Conservation (phyloP, 2,329 filamentous ascomycete species). For the Tolypocladium tropicale region DNA sequence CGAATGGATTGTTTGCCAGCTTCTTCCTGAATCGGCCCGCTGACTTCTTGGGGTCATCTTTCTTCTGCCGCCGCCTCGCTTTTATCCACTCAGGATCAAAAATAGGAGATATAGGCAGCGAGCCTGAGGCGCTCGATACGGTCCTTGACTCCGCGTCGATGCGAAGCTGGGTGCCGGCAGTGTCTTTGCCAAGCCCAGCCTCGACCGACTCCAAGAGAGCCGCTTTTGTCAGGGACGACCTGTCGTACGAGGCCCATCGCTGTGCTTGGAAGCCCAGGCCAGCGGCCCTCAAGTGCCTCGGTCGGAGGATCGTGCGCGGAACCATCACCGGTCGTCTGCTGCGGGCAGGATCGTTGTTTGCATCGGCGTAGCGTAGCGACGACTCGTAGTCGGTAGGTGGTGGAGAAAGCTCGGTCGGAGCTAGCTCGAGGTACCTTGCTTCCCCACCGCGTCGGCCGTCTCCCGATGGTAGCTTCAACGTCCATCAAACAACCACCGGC, state of each 20-base stretch:
- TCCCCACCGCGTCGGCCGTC: neutral
- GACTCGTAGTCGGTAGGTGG: neutral
- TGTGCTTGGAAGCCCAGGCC: conserved; percentile 5
- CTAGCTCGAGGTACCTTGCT: neutral
- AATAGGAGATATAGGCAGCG: conserved; percentile 43
- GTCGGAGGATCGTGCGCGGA: conserved; percentile 11
- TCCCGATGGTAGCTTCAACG: neutral
- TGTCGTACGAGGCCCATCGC: conserved; percentile 24
- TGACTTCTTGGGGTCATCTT: conserved; percentile 19
- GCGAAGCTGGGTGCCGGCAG: conserved; percentile 16
- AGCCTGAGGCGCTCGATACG: conserved; percentile 32
- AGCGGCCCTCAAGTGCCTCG: conserved; percentile 4
- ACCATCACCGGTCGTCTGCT: conserved; percentile 14
- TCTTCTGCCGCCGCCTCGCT: conserved; percentile 31
- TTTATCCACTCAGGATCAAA: conserved; percentile 41
- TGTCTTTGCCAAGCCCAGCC: conserved; percentile 18
- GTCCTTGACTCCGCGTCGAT: conserved; percentile 31
- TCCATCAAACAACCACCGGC: neutral
- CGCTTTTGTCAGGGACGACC: conserved; percentile 15
- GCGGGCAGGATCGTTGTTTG: conserved; percentile 9
- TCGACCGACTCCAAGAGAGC: conserved; percentile 20
- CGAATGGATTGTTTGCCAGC: conserved; percentile 53
- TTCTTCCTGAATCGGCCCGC: conserved; percentile 43
- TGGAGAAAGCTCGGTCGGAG: neutral
- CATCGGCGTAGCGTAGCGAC: neutral